Base-by-base conservation (phyloP, 148 eudicot genomes). In the Rhododendron ferrugineum region DNA sequence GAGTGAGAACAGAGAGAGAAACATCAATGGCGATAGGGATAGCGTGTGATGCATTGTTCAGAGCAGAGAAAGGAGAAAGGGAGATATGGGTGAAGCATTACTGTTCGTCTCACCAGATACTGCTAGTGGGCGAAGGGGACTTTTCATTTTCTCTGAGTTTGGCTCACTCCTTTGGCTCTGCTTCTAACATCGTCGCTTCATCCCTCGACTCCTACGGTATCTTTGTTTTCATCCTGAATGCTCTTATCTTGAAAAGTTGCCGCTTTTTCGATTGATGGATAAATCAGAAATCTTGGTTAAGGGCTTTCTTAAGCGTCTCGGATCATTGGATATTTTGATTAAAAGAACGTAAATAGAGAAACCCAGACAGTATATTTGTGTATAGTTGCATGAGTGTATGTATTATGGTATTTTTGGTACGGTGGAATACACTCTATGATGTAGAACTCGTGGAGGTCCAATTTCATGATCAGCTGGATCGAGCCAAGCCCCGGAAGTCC, bases 81-180 rank as follows among this genome's bases (percentile, higher is more conserved):
- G 81, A 32, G 88, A 87, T 30, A 74, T 86, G 90, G 90, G 72
- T 84, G 11, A 84, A 85, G 26, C 84, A 88, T 36, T 91, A 91
- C 52, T 84, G 88, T n/a, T 87, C 90, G 3, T 79, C 15, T 62
- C 94, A 92, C 60, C 44, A 80, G 40, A 91, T 92, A 36, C 85
- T 92, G 20, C 74, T 91, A 26, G 90, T 91, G 22, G 93, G 93
- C 66, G 93, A 91, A 85, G 93, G 93, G 14, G 93, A 91, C 42
- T 88, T 91, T 88, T 91, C 93, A 10, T 91, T 89, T 54, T 85
- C 90, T 1, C 34, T 88, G 10, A 80, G 82, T 40, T 89, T 91
- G 87, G 89, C 93, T 22, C 62, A 0, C 15, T 60, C 86, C 37
- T 89, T 91, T 36, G 87, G 76, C 60, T 89, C 89, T 82, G 91